Evolutionary conservation across 352 stramenopile genomes (phyloP).

Genomic region (Blastocystis sp.): DNA sequence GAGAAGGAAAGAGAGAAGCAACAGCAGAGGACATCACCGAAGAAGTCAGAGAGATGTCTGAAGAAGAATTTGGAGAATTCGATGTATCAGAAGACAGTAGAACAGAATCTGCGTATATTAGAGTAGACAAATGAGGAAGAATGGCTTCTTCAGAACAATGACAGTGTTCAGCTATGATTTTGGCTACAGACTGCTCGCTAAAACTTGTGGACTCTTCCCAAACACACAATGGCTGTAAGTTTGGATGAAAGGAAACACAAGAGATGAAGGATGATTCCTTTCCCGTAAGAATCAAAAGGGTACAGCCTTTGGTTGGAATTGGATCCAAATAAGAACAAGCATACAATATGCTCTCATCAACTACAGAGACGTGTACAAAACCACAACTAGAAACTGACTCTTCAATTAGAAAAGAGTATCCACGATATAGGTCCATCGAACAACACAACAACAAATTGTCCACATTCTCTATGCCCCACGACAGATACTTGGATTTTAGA

Average conservation of each 20-base stretch:
- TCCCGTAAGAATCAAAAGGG: not conserved
- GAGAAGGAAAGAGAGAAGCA: not conserved
- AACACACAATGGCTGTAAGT: not conserved
- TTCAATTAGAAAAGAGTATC: constrained; percentile 13
- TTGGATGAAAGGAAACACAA: not conserved
- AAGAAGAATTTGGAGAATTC: not conserved
- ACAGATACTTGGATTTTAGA: not conserved
- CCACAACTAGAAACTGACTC: not conserved
- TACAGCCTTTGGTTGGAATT: not conserved
- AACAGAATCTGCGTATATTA: not conserved
- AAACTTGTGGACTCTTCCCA: constrained; percentile 11
- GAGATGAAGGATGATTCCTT: not conserved
- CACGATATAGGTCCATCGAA: not conserved
- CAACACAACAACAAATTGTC: not conserved
- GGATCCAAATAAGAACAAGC: not conserved
- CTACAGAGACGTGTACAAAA: not conserved
- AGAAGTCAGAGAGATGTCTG: not conserved
- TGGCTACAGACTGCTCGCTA: not conserved
- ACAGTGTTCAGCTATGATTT: no score
- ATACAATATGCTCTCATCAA: not conserved
- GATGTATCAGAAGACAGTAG: not conserved
- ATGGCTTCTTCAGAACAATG: no score
- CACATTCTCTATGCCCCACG: not conserved
- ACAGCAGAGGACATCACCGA: not conserved
- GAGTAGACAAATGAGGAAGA: no score